A percentile compares a stretch with the other conserved stretches of the same genome.
These are phyloP conservation scores for Daldinia childiae DNA, from an alignment of 495 filamentous ascomycete genomes.

Conservation along the genomic window DNA sequence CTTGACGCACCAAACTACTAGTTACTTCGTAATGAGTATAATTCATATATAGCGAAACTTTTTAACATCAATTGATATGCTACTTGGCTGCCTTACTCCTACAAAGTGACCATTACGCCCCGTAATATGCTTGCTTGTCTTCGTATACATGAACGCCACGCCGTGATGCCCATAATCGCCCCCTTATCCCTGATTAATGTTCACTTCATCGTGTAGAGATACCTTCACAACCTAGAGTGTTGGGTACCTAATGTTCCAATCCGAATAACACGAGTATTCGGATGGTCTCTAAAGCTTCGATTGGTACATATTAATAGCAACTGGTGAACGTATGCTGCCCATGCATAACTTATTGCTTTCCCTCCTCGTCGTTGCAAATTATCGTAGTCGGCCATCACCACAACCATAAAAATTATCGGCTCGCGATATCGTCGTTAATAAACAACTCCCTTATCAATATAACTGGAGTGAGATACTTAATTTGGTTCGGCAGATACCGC, in stretches of 20 bases:
- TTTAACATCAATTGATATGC: constrained; percentile 1
- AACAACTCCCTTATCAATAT: neutral
- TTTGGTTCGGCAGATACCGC: neutral
- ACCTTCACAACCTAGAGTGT: constrained; percentile 8
- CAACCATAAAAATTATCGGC: neutral
- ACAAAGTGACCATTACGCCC: constrained; percentile 33
- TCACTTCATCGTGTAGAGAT: constrained; percentile 2
- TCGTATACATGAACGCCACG: constrained; percentile 24
- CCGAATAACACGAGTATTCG: neutral
- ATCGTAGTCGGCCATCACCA: neutral
- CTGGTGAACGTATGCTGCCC: neutral
- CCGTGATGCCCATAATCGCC: constrained; percentile 18
- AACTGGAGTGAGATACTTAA: neutral
- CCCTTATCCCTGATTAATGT: constrained; percentile 9
- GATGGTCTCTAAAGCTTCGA: neutral
- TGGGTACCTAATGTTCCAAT: constrained; percentile 3
- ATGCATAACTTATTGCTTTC: neutral
- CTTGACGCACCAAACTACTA: too few species aligned
- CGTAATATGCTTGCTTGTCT: constrained; percentile 21
- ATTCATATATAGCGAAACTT: neutral
- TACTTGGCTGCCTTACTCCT: neutral
- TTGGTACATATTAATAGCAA: neutral
- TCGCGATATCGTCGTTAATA: neutral
- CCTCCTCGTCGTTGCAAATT: neutral
- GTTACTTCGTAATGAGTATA: neutral